phyloP scores from a whole-genome alignment of 208 protist species.

The Leishmania tarentolae region DNA sequence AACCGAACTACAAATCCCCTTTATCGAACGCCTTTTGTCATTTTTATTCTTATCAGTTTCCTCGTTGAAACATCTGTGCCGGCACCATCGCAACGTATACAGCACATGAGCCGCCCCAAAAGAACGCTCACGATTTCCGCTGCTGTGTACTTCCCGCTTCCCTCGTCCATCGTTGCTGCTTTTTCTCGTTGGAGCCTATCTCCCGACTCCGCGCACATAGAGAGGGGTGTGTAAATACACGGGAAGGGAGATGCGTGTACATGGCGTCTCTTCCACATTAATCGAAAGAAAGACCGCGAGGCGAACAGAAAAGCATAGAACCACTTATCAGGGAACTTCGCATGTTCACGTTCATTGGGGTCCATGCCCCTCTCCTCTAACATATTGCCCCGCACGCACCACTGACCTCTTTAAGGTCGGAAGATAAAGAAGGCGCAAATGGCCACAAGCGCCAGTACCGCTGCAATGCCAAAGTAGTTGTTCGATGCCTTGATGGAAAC shows the following conservation, averaged over 20 bases:
- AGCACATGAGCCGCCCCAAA: background rate
- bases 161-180: background rate
- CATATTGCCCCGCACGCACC: background rate
- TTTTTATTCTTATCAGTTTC: background rate
- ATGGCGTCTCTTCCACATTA: no score
- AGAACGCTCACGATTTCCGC: background rate
- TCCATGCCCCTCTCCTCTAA: background rate
- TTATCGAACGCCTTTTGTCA: background rate
- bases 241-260: background rate
- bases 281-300: background rate
- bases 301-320: background rate
- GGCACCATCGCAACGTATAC: background rate
- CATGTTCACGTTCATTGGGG: background rate
- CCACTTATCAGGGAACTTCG: background rate
- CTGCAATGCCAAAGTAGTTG: slow-evolving; percentile 45
- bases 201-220: background rate
- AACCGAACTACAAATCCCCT: background rate
- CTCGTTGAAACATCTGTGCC: background rate
- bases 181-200: background rate
- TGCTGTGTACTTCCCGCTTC: background rate
- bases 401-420: slow-evolving; percentile 23
- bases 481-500: slow-evolving; percentile 26
- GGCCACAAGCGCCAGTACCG: slow-evolving; percentile 46
- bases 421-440: slow-evolving; percentile 65
- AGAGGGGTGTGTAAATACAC: background rate